Evolutionary conservation across 805 yeast species (phyloP).

Genomic region (Metschnikowia baotianmanensis): DNA sequence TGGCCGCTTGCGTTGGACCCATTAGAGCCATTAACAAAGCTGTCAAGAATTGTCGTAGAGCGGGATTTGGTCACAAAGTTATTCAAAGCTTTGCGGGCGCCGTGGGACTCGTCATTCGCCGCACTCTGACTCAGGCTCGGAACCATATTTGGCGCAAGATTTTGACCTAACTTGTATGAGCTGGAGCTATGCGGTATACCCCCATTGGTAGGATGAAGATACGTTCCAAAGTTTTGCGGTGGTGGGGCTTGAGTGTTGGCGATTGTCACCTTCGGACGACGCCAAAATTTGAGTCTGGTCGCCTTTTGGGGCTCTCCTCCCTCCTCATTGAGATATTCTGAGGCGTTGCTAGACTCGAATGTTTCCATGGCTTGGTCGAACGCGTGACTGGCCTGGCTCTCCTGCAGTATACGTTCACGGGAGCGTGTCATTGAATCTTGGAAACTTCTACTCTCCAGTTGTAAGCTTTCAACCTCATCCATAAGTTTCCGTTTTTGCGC

Average conservation of each 20-base stretch:
- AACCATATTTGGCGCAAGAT: constrained; percentile 13
- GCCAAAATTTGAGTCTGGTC: constrained; percentile 44
- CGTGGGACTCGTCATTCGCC: constrained; percentile 4
- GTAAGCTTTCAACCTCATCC: constrained; percentile 20
- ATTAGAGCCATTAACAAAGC: constrained; percentile 23
- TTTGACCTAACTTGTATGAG: constrained; percentile 16
- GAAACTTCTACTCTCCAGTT: constrained; percentile 4
- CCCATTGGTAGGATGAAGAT: neutral
- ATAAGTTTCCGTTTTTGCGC: constrained; percentile 44
- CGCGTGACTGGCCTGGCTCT: constrained; percentile 7
- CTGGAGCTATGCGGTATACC: constrained; percentile 1
- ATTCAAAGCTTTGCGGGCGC: constrained; percentile 15
- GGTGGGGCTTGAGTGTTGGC: constrained; percentile 10
- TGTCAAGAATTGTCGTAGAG: constrained; percentile 46
- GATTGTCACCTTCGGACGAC: constrained; percentile 38
- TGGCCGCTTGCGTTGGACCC: neutral
- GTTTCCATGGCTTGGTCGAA: constrained; percentile 9
- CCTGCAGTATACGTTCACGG: neutral
- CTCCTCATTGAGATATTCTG: constrained; percentile 18
- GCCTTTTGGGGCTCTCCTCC: constrained; percentile 37
- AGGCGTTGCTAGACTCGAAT: constrained; percentile 8
- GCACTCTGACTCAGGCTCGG: constrained; percentile 1
- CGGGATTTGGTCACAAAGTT: constrained; percentile 38
- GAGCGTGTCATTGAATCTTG: constrained; percentile 1
- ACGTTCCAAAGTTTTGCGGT: neutral